Percentiles rank a stretch among this genome's conserved stretches.
phyloP scores from a whole-genome alignment of 2,329 filamentous ascomycete genomes.

The Tolypocladium paradoxum region DNA sequence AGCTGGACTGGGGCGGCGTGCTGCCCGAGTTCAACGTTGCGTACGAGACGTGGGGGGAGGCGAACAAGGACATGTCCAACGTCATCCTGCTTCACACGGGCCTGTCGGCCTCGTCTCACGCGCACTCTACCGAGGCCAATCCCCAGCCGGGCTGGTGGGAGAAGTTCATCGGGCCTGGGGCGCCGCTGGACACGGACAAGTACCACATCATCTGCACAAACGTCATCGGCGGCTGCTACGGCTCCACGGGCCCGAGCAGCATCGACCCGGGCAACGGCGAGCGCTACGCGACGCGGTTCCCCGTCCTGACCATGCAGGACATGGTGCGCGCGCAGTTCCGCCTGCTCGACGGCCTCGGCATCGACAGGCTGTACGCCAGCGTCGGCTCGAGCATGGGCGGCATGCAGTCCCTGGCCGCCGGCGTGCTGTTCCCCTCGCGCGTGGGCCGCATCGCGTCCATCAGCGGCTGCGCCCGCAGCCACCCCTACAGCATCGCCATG shows the following conservation, averaged over 20 bases:
- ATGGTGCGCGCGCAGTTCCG: slow-evolving; percentile 96
- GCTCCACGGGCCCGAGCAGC: slow-evolving; percentile 82
- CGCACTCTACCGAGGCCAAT: slow-evolving; percentile 81
- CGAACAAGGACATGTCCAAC: slow-evolving; percentile 76
- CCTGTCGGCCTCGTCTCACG: slow-evolving; percentile 92
- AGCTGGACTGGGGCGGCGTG: slow-evolving; percentile 93
- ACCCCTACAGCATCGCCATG: slow-evolving; percentile 98
- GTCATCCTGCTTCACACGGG: slow-evolving; percentile 89
- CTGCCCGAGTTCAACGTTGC: slow-evolving; percentile 81
- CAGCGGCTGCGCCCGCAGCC: slow-evolving; percentile 84
- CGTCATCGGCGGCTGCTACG: slow-evolving; percentile 90
- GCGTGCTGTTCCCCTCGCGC: slow-evolving; percentile 69
- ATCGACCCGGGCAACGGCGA: slow-evolving; percentile 81
- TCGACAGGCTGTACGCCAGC: slow-evolving; percentile 74
- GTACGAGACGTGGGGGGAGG: slow-evolving; percentile 81
- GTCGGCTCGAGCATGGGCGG: slow-evolving; percentile 97
- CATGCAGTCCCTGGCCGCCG: slow-evolving; percentile 90
- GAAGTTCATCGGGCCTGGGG: slow-evolving; percentile 86
- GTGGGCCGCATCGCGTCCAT: slow-evolving; percentile 79
- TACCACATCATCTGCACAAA: slow-evolving; percentile 96
- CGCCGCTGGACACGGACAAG: slow-evolving; percentile 77
- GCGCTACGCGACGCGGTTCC: slow-evolving; percentile 87
- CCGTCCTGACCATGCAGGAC: slow-evolving; percentile 89
- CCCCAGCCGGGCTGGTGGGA: slow-evolving; percentile 96
- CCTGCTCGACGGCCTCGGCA: slow-evolving; percentile 67